Base-by-base conservation (phyloP, 2,329 filamentous ascomycete genomes). In the Colletotrichum liaoningense region DNA sequence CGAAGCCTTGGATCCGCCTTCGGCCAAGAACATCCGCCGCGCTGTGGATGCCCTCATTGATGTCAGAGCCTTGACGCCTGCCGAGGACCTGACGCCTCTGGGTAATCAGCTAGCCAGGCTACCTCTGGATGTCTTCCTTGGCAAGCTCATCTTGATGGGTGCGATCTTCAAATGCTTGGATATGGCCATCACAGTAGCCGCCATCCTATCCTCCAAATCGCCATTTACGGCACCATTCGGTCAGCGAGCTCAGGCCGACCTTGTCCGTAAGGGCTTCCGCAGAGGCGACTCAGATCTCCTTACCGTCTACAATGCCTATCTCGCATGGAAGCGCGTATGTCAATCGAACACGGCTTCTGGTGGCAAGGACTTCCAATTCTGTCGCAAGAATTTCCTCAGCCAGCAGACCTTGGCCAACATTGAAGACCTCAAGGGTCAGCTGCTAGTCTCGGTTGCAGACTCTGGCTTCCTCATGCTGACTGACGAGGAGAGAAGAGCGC, bases 31-130 rank as follows among this genome's bases (percentile, higher is more conserved):
- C 77, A 97, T 99, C 60, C 93, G 95, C 28, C 91, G 96, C 46
- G 96, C 97, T 1, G 93, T 99, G 67, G 96, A 98, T 81, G 95
- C 96, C 3, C 89, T 99, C 5, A 91, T 98, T 56, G 97, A 99
- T 79, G 97, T 98, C 19, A 93, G 95, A 73, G 97, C 97, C 4
- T 86, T 99, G 64, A 98, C 95, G 0, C 82, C 90, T 12, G 84
- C 87, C 3, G 97, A 99, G 82, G 94, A 96, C 64, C 86, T 99
- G 55, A 99, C 97, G 0, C 91, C 95, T 1, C 87, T 99, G 19
- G 97, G 97, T 5, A 87, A 91, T 56, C 95, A 98, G 80, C 88
- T 99, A 35, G 95, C 97, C 1, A 93, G 95, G 74, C 83, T 99
- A 8, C 97, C 97, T 1, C 86, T 99, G 2, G 97, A 99, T 80